A percentile compares a stretch with the other conserved stretches of the same genome.
Evolutionary conservation across 176 grass and related monocot species (phyloP).

Genomic region (Lolium multiflorum): DNA sequence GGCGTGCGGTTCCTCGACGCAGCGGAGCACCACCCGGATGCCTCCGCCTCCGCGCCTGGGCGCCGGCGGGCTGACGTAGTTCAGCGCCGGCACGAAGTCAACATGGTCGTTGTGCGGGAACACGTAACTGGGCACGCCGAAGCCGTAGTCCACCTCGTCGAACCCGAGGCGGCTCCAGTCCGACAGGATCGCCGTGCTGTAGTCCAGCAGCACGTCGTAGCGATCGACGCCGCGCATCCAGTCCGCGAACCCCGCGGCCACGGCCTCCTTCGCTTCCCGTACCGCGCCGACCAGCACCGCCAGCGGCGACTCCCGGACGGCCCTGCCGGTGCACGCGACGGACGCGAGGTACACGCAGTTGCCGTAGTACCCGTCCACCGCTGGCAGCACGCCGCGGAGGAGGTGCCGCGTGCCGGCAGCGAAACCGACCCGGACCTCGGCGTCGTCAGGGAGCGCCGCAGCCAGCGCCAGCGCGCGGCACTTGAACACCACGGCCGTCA

Average conservation of each 20-base stretch:
- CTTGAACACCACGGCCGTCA: constrained; percentile 63
- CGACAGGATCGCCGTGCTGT: too few species aligned
- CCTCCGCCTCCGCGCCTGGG: constrained; percentile 53
- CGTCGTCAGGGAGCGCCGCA: constrained; percentile 31
- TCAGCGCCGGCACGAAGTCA: constrained; percentile 60
- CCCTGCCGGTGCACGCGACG: constrained; percentile 25
- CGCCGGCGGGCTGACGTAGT: constrained; percentile 66
- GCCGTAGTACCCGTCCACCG: constrained; percentile 44
- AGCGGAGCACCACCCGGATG: constrained; percentile 67
- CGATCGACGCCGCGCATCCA: too few species aligned
- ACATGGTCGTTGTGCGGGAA: constrained; percentile 69
- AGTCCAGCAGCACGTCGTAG: too few species aligned
- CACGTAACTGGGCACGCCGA: constrained; percentile 67
- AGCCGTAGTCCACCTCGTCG: constrained; percentile 83
- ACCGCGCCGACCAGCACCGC: constrained; percentile 61
- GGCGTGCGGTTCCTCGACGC: constrained; percentile 65
- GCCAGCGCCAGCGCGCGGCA: constrained; percentile 6
- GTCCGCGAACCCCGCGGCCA: constrained; percentile 2
- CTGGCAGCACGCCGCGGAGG: constrained; percentile 56
- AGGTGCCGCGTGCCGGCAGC: constrained; percentile 82
- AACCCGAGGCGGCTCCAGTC: too few species aligned
- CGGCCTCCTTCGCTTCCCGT: constrained; percentile 67
- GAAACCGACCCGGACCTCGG: constrained; percentile 70
- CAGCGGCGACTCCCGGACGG: constrained; percentile 47
- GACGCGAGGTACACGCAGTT: constrained; percentile 65